Evolutionary conservation across 2,329 filamentous ascomycete species (phyloP).

Genomic region (Fusarium staphyleae): DNA sequence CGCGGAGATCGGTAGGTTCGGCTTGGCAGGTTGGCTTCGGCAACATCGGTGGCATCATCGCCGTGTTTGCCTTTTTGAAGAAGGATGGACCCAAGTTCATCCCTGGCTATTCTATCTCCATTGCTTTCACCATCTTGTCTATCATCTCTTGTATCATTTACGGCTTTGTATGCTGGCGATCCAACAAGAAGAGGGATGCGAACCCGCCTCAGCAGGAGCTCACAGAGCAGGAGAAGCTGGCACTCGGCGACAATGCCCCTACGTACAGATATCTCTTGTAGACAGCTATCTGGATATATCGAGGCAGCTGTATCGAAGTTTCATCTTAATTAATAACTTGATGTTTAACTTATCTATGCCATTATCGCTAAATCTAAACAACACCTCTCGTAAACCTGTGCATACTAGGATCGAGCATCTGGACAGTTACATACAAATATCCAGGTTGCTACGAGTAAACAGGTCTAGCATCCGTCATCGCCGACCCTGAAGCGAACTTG

Average conservation of each 20-base stretch:
- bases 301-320: slow-evolving; percentile 3
- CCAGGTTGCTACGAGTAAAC: background rate
- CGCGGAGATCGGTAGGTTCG: slow-evolving; percentile 71
- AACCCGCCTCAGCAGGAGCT: slow-evolving; percentile 52
- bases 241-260: slow-evolving; percentile 65
- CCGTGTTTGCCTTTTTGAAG: slow-evolving; percentile 72
- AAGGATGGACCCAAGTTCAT: slow-evolving; percentile 73
- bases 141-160: slow-evolving; percentile 68
- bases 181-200: slow-evolving; percentile 67
- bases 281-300: background rate
- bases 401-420: too few species aligned
- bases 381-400: too few species aligned
- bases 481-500: background rate
- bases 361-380: too few species aligned
- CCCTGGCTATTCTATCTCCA: slow-evolving; percentile 78
- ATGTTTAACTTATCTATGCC: too few species aligned
- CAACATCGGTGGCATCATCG: slow-evolving; percentile 80
- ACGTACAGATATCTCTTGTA: slow-evolving; percentile 67
- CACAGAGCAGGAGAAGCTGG: slow-evolving; percentile 68
- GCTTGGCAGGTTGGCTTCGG: slow-evolving; percentile 83
- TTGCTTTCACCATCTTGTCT: slow-evolving; percentile 75
- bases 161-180: slow-evolving; percentile 60
- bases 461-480: background rate
- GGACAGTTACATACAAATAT: too few species aligned
- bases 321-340: background rate